Evolutionary conservation across 805 yeast genomes (phyloP), one percentile per base, ranked within the genome.

Genomic region (Wickerhamomyces xylosicus): DNA sequence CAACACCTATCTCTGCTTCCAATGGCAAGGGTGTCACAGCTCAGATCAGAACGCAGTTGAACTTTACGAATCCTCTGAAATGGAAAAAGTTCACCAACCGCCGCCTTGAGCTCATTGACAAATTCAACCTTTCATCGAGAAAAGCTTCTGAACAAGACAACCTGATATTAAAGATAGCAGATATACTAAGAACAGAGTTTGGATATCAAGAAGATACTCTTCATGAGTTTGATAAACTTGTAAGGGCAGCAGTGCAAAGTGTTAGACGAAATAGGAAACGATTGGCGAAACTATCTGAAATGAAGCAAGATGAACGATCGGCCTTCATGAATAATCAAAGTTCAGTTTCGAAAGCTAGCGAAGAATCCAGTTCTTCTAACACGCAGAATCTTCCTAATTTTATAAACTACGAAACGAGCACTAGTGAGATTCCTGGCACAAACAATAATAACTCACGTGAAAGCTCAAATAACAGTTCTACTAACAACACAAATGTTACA

Each of bases 31-130:
- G 73, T 6, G 60, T 69, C 4, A 68, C 73, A 1, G 63, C 57
- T 38, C 50, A 56, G 39, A 67, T 67, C 20, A 59, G 73, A 38
- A 63, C 63, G 34, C 63, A 74, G 50, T 68, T 92, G 35, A 72
- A 79, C 38, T 92, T 92, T 61, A 67, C 67, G 9, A 96, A 92
- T 56, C 95, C 85, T 44, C 66, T 75, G 33, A 69, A 72, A 40
- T 92, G 98, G 98, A 85, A 85, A 56, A 72, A 77, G 49, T 90
- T 92, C 57, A 81, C 92, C n/a, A 85, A 94, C 2, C 69, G 97
- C 41, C 66, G 98, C 42, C 66, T 92, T 19, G 95, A 87, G 59
- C 67, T 92, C 39, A 92, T 92, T 33, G 97, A 89, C 54, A 73
- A 82, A 18, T 68, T 80, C 44, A 64, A 67, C 33, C 54, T 74